These are phyloP conservation scores for Panus rudis DNA, from an alignment of 768 basidiomycete genomes.

Conservation along the genomic window DNA sequence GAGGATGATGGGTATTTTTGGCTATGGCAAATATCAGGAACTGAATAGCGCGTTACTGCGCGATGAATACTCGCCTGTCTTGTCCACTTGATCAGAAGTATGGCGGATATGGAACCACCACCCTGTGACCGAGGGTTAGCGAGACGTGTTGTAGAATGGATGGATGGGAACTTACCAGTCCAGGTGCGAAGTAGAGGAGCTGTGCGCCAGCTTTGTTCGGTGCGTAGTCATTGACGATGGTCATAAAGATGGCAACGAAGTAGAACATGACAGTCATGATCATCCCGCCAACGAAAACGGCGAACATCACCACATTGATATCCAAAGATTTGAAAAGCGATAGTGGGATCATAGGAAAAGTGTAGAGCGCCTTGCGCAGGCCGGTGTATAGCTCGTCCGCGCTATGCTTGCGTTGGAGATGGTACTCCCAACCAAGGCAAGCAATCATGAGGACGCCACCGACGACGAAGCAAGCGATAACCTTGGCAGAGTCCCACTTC, in stretches of 20 bases:
- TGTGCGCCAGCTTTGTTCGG: constrained; percentile 38
- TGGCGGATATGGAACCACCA: constrained; percentile 27
- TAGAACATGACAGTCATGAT: constrained; percentile 49
- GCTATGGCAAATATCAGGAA: constrained; percentile 20
- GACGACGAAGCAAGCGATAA: constrained; percentile 41
- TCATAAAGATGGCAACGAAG: constrained; percentile 46
- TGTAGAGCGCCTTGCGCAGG: constrained; percentile 10
- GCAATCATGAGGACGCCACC: constrained; percentile 34
- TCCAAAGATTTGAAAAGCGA: constrained; percentile 37
- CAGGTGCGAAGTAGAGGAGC: constrained; percentile 46
- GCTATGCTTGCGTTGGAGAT: constrained; percentile 26
- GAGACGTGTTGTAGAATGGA: neutral
- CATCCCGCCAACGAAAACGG: constrained; percentile 36
- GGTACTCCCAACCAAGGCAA: constrained; percentile 37
- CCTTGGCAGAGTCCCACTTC: constrained; percentile 33
- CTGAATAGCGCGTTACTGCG: too few species aligned
- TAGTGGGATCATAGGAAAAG: constrained; percentile 38
- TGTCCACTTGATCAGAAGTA: constrained; percentile 26
- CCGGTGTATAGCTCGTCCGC: neutral
- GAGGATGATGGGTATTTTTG: constrained; percentile 33
- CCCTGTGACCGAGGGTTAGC: constrained; percentile 24
- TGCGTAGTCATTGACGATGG: constrained; percentile 34
- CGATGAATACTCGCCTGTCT: constrained; percentile 37
- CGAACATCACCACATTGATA: constrained; percentile 32
- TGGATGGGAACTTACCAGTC: constrained; percentile 28